Conservation (phyloP, 2,329 filamentous ascomycete species). For the Penicillium digitatum region DNA sequence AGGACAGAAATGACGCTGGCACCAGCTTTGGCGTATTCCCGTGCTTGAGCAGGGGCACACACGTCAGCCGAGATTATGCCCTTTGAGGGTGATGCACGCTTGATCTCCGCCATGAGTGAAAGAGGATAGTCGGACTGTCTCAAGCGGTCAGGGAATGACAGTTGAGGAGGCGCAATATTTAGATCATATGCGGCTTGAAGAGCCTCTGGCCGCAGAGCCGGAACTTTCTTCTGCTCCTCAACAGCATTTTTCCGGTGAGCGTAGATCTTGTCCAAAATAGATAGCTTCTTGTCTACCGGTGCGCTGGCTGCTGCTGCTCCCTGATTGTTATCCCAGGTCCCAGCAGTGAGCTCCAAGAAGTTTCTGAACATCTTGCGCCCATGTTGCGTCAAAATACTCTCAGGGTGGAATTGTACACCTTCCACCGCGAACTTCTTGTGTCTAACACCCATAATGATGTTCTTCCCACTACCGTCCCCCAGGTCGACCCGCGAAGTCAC, state of each 20-base stretch:
- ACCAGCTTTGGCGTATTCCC: conserved; percentile 85
- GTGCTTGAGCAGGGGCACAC: conserved; percentile 83
- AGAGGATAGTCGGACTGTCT: conserved; percentile 79
- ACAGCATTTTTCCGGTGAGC: conserved; percentile 72
- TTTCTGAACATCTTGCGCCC: conserved; percentile 89
- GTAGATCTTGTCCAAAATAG: conserved; percentile 90
- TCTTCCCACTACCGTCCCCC: conserved; percentile 68
- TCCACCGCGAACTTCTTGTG: conserved; percentile 91
- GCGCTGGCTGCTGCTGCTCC: conserved; percentile 26
- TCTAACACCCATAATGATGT: conserved; percentile 93
- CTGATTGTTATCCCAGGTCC: conserved; percentile 84
- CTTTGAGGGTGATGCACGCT: conserved; percentile 93
- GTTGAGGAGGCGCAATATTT: conserved; percentile 75
- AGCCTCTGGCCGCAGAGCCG: conserved; percentile 77
- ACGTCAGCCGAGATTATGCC: conserved; percentile 85
- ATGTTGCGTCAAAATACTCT: conserved; percentile 89
- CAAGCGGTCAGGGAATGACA: conserved; percentile 74
- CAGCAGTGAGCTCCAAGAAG: conserved; percentile 81
- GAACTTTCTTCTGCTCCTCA: conserved; percentile 74
- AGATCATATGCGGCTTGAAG: conserved; percentile 83
- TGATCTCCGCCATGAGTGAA: conserved; percentile 96
- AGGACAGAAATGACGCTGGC: conserved; percentile 98
- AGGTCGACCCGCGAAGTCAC: conserved; percentile 80
- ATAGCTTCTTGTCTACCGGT: conserved; percentile 60
- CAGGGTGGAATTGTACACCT: conserved; percentile 95